These are phyloP conservation scores for Termitomyces bulborhizus DNA, from an alignment of 768 basidiomycete species.

Conservation along the genomic window DNA sequence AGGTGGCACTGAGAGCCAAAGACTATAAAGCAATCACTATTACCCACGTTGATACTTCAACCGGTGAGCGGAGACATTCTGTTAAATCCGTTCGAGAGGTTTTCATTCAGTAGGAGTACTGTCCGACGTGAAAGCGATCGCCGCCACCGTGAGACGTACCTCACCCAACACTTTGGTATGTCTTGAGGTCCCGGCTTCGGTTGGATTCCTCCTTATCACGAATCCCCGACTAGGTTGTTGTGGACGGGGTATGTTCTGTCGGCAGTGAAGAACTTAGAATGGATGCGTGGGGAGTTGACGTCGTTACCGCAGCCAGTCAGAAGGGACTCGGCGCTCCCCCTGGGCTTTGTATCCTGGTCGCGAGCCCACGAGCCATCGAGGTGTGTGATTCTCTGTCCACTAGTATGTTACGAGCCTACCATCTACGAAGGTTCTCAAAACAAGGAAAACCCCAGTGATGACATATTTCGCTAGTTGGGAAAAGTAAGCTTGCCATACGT, in stretches of 20 bases:
- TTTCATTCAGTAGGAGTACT: constrained; percentile 48
- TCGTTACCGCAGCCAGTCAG: constrained; percentile 74
- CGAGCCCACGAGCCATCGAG: constrained; percentile 64
- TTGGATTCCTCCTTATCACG: constrained; percentile 1
- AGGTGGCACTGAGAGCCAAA: constrained; percentile 56
- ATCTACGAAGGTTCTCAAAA: constrained; percentile 42
- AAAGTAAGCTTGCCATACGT: constrained; percentile 35
- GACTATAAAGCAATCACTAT: constrained; percentile 80
- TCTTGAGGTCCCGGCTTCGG: not conserved
- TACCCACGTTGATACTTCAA: constrained; percentile 89
- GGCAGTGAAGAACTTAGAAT: constrained; percentile 86
- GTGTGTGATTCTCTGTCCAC: constrained; percentile 15
- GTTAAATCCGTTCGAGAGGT: not conserved
- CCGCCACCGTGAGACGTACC: constrained; percentile 56
- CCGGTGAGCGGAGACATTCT: constrained; percentile 32
- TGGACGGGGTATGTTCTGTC: constrained; percentile 91
- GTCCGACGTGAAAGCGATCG: constrained; percentile 67
- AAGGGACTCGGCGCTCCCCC: constrained; percentile 87
- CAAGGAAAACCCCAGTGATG: constrained; percentile 50
- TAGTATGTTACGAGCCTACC: not conserved
- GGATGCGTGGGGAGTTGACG: constrained; percentile 85
- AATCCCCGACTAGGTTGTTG: constrained; percentile 41
- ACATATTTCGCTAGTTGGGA: constrained; percentile 85
- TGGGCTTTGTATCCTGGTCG: constrained; percentile 76
- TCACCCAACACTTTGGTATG: constrained; percentile 74